Percentiles rank a stretch among this genome's conserved stretches.
Evolutionary conservation across 2,329 filamentous ascomycete genomes (phyloP).

Genomic region (Hymenotorrendiella dingleyae): DNA sequence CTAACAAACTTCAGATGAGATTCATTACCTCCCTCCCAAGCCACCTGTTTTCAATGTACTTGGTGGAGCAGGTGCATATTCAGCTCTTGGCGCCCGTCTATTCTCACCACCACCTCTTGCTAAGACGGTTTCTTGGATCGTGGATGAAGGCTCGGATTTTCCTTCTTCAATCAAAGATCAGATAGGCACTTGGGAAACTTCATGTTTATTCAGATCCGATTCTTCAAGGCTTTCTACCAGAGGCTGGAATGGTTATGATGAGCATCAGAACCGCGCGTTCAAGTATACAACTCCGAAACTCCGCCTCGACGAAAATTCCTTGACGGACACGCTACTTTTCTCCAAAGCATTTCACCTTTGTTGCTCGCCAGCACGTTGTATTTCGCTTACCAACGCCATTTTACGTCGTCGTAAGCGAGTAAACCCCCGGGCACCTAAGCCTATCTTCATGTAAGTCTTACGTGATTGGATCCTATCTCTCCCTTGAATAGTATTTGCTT

Average conservation of each 20-base stretch:
- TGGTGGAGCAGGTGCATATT: conserved; percentile 85
- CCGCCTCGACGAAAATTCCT: conserved; percentile 67
- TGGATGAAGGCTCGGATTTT: conserved; percentile 87
- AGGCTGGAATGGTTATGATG: conserved; percentile 86
- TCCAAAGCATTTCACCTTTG: conserved; percentile 82
- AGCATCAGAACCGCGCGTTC: conserved; percentile 67
- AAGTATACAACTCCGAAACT: conserved; percentile 83
- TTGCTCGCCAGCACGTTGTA: conserved; percentile 72
- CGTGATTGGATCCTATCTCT: too few relatives aligned
- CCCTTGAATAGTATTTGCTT: too few relatives aligned
- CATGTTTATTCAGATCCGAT: conserved; percentile 57
- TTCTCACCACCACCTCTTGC: conserved; percentile 66
- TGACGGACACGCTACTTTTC: conserved; percentile 60
- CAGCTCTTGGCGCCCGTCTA: conserved; percentile 80
- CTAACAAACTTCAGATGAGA: conserved; percentile 62
- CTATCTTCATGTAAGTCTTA: conserved; percentile 77
- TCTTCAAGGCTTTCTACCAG: conserved; percentile 70
- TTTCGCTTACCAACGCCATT: conserved; percentile 69
- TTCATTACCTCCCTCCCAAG: conserved; percentile 70
- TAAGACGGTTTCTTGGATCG: conserved; percentile 75
- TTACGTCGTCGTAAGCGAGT: conserved; percentile 47
- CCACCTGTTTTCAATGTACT: conserved; percentile 67
- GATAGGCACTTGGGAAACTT: conserved; percentile 72
- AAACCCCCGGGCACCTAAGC: conserved; percentile 38
- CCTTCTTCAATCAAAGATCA: conserved; percentile 56